phyloP scores from a whole-genome alignment of 1,139 yeast genomes.

The Taphrina flavorubra region DNA sequence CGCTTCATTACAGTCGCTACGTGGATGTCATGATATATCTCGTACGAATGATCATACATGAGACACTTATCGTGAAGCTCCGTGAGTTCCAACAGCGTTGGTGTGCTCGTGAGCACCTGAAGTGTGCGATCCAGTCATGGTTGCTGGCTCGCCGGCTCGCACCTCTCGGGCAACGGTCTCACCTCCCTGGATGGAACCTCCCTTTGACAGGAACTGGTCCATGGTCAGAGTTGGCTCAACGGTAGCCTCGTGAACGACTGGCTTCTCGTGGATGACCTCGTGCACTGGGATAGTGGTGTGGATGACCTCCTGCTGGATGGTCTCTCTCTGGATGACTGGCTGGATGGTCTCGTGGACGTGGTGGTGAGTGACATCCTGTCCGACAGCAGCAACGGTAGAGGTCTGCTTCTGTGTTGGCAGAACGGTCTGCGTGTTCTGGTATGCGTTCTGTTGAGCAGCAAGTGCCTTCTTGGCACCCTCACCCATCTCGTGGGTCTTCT shows the following conservation, averaged over 20 bases:
- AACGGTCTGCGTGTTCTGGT: conserved; percentile 37
- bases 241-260: conserved; percentile 41
- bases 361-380: conserved; percentile 40
- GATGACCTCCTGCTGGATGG: conserved; percentile 39
- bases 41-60: neutral
- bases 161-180: conserved; percentile 40
- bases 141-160: conserved; percentile 40
- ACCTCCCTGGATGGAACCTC: conserved; percentile 36
- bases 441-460: conserved; percentile 39
- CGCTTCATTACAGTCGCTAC: conserved; percentile 12
- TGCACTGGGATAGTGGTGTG: conserved; percentile 41
- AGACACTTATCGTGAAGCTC: conserved; percentile 14
- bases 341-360: conserved; percentile 42
- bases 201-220: conserved; percentile 36
- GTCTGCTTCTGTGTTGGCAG: conserved; percentile 38
- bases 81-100: conserved; percentile 34
- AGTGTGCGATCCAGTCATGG: conserved; percentile 37
- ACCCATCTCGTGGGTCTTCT: conserved; percentile 34
- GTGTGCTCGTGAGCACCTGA: conserved; percentile 37
- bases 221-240: conserved; percentile 40
- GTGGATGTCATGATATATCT: neutral
- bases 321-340: conserved; percentile 42
- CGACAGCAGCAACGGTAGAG: conserved; percentile 34
- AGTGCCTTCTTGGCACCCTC: conserved; percentile 40
- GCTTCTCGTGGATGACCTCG: conserved; percentile 41